Base-by-base conservation (phyloP, 2,329 filamentous ascomycete genomes). In the Alternaria sp. region DNA sequence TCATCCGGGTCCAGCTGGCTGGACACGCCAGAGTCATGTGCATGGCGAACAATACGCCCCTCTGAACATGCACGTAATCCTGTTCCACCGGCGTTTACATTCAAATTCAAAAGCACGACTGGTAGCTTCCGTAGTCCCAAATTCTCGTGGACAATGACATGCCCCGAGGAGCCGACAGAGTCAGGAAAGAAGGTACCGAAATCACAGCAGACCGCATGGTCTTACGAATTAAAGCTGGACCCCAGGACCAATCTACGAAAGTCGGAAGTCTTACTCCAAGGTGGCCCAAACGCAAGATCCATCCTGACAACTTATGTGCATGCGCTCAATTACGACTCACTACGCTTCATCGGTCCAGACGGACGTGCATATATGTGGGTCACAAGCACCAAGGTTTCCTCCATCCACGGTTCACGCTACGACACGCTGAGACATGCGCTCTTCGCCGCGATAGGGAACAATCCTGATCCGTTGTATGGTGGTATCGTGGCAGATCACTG, bases 401-500 rank as follows among this genome's bases (percentile, higher is more conserved):
- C 72, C 1, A 44, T 69, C 1, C 60, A 70, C 12, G 75, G 74
- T 19, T 56, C 65, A 5, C 58, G 76, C n/a, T 78, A 71, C 50
- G 77, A 78, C 46, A 70, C 68, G 1, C 46, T 75, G 6, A 71
- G 77, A 6, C 77, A 79, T 49, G 77, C 76, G 10, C 70, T 79
- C 3, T 79, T 79, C 36, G 71, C 63, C 4, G 65, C 72, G 3
- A 65, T 59, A 7, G 59, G 66, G 6, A 65, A 61, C 10, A 63
- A 63, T n/a, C 59, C 64, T 30, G 72, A 79, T 57, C 76, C 76
- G 2, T 57, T 78, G 1, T 78, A 73, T 43, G 76, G 76, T 26
- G 67, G 73, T 3, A 77, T 79, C n/a, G 72, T 78, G 6, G 77
- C 77, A 28, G 77, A 79, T 40, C 77, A 79, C 44, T 66, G 73